These are phyloP conservation scores for Pseudopediastrum boryanum DNA, from an alignment of 139 green algal species.

Conservation along the genomic window DNA sequence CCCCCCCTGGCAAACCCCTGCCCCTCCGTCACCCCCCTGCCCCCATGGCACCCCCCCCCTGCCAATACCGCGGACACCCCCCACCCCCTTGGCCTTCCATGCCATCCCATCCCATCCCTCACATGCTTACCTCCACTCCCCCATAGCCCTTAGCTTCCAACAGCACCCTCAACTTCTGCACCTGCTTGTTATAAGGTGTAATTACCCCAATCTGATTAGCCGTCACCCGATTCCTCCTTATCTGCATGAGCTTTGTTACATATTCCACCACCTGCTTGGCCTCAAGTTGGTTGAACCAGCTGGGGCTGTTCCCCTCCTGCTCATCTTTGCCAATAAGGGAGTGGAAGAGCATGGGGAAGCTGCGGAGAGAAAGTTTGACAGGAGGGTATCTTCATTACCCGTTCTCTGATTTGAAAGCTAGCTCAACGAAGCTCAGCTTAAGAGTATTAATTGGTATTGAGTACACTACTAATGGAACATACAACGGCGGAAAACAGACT, in stretches of 20 bases:
- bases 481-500: no score
- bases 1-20: no score
- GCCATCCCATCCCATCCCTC: neutral
- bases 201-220: constrained; percentile 50
- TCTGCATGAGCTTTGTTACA: constrained; percentile 22
- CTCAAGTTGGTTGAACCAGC: constrained; percentile 56
- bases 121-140: constrained; percentile 1
- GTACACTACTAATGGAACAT: no score
- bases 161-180: constrained; percentile 23
- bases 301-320: constrained; percentile 49
- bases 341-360: constrained; percentile 56
- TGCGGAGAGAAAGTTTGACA: neutral
- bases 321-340: constrained; percentile 50
- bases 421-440: no score
- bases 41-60: no score
- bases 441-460: no score
- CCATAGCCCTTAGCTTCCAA: constrained; percentile 22
- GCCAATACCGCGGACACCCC: no score
- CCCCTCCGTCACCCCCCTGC: no score
- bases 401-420: no score
- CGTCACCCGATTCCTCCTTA: constrained; percentile 12
- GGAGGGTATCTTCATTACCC: no score
- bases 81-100: neutral
- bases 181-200: constrained; percentile 56
- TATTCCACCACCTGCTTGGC: constrained; percentile 27